These are phyloP conservation scores for Tolypocladium guangdongense DNA, from an alignment of 2,329 filamentous ascomycete species.

Conservation along the genomic window DNA sequence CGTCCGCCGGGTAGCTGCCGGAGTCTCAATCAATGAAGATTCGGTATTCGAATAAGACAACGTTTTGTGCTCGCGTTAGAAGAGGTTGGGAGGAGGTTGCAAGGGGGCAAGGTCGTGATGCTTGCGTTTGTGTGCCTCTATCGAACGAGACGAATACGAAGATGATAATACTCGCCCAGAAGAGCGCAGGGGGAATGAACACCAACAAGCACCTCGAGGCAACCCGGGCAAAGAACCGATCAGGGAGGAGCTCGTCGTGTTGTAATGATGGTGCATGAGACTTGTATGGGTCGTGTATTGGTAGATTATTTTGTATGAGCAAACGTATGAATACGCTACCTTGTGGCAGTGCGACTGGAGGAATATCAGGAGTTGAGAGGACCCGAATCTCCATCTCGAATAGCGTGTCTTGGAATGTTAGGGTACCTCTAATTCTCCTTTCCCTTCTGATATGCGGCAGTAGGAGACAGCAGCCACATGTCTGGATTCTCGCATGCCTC, in stretches of 20 bases:
- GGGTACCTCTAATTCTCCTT: background rate
- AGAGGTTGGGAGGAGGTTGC: no score
- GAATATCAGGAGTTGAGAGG: background rate
- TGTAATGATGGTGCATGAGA: background rate
- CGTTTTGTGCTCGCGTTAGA: no score
- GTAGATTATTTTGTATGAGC: background rate
- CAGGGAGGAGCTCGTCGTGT: constrained; percentile 11
- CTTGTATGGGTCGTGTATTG: background rate
- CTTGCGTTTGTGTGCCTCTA: no score
- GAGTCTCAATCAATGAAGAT: no score
- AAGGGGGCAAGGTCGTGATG: no score
- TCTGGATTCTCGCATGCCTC: background rate
- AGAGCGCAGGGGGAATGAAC: constrained; percentile 1
- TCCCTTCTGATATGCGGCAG: background rate
- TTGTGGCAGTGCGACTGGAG: background rate
- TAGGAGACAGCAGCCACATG: background rate
- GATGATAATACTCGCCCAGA: background rate
- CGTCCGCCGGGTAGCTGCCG: no score
- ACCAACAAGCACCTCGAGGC: constrained; percentile 3
- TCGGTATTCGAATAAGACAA: no score
- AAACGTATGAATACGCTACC: background rate
- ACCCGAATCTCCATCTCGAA: background rate
- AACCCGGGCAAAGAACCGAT: constrained; percentile 5
- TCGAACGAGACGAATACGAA: background rate
- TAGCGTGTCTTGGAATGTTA: no score